Evolutionary conservation across 208 protist species (phyloP).

Genomic region (Crithidia acanthocephali): DNA sequence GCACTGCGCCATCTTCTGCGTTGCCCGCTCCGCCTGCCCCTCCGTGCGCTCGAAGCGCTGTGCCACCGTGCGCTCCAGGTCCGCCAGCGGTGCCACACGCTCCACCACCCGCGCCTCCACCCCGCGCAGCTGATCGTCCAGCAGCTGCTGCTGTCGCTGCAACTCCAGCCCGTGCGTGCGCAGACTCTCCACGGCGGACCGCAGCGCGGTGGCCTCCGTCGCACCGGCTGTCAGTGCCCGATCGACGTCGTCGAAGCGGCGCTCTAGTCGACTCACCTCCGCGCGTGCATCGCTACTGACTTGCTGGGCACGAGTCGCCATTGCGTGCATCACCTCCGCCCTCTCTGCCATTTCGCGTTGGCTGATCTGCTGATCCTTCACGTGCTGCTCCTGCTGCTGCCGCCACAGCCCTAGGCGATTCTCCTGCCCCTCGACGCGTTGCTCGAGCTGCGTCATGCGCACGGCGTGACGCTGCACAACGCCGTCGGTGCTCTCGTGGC

Average conservation of each 20-base stretch:
- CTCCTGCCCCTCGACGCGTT: conserved; percentile 45
- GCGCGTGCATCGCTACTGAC: conserved; percentile 54
- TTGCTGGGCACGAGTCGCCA: conserved; percentile 51
- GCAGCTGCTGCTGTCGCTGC: conserved; percentile 47
- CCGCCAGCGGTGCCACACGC: conserved; percentile 18
- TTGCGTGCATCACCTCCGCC: conserved; percentile 56
- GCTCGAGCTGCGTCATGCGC: conserved; percentile 41
- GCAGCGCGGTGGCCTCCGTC: conserved; percentile 21
- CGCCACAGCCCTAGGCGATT: conserved; percentile 36
- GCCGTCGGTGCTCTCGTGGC: conserved; percentile 10
- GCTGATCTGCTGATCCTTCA: conserved; percentile 50
- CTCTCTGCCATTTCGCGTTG: conserved; percentile 50
- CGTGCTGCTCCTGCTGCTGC: conserved; percentile 54
- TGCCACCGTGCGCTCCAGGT: conserved; percentile 24
- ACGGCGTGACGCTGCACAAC: conserved; percentile 24
- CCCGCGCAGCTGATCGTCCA: conserved; percentile 18
- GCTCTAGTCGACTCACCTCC: conserved; percentile 72
- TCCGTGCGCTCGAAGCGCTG: conserved; percentile 29
- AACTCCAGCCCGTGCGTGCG: conserved; percentile 41
- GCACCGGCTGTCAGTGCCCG: conserved; percentile 2
- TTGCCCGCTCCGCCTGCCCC: conserved; percentile 20
- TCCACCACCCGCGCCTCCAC: conserved; percentile 15
- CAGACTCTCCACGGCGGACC: conserved; percentile 32
- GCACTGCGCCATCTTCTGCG: conserved; percentile 20
- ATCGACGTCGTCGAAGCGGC: conserved; percentile 48